Evolutionary conservation across 352 stramenopile genomes (phyloP).

Genomic region (Stramenopiles sp.): DNA sequence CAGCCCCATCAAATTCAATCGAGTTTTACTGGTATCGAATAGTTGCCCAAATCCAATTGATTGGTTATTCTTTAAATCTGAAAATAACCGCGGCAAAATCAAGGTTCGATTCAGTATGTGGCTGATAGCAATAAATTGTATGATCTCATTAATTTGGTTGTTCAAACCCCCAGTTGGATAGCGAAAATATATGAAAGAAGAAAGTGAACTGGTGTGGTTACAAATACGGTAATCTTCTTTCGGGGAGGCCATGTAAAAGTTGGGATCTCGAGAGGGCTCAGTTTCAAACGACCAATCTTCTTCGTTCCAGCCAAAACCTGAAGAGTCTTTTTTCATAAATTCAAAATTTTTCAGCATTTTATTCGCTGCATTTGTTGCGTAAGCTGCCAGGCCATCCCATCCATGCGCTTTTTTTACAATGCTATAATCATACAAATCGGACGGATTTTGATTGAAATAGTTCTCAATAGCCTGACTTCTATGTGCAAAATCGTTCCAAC

Average conservation of each 20-base stretch:
- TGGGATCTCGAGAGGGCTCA: too few species aligned
- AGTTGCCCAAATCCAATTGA: neutral
- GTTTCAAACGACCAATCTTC: too few species aligned
- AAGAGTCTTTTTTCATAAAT: too few species aligned
- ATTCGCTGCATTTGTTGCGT: neutral
- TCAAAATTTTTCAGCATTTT: too few species aligned
- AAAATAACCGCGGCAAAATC: neutral
- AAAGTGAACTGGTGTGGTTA: too few species aligned
- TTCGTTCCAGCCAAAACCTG: too few species aligned
- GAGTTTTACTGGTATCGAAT: neutral
- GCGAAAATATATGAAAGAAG: neutral
- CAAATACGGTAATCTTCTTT: too few species aligned
- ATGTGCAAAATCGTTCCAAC: neutral
- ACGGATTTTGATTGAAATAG: neutral
- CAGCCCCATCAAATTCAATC: neutral
- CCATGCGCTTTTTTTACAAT: neutral
- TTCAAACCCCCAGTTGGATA: neutral
- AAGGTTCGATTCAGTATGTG: neutral
- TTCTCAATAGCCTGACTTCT: neutral
- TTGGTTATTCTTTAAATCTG: neutral
- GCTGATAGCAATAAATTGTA: neutral
- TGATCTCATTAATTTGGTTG: neutral
- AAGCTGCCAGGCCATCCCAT: neutral
- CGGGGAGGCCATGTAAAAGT: too few species aligned
- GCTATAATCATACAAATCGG: neutral